A percentile compares a stretch with the other conserved stretches of the same genome.
These are phyloP conservation scores for Peniophora sp. DNA, from an alignment of 1,284 basidiomycete species.

Conservation along the genomic window DNA sequence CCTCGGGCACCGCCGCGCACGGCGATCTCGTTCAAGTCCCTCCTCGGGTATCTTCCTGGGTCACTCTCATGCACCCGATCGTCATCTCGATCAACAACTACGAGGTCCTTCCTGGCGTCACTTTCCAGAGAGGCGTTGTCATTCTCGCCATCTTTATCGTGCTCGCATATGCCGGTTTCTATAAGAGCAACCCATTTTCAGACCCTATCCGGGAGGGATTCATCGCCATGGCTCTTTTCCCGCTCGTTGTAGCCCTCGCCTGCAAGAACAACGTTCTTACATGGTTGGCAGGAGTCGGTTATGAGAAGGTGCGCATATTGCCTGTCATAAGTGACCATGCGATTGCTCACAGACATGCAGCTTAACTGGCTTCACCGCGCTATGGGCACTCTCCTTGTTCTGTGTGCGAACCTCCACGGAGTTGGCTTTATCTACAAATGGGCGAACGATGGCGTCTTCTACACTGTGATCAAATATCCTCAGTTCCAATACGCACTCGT, in stretches of 20 bases:
- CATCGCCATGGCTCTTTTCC: constrained; percentile 62
- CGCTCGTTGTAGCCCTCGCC: constrained; percentile 61
- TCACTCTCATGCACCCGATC: constrained; percentile 20
- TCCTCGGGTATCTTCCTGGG: constrained; percentile 24
- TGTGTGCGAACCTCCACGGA: constrained; percentile 60
- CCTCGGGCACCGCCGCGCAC: background rate
- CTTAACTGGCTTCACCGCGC: constrained; percentile 78
- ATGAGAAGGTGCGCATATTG: constrained; percentile 56
- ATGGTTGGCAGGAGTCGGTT: constrained; percentile 57
- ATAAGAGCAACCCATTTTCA: constrained; percentile 45
- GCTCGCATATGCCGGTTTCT: constrained; percentile 42
- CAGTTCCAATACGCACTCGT: constrained; percentile 41
- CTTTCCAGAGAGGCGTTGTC: constrained; percentile 40
- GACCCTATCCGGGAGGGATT: constrained; percentile 48
- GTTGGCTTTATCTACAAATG: constrained; percentile 56
- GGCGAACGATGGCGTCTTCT: constrained; percentile 37
- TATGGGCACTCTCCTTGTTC: constrained; percentile 54
- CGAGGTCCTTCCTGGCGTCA: constrained; percentile 36
- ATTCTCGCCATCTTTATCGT: constrained; percentile 39
- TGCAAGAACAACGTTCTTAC: constrained; percentile 70
- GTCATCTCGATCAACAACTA: constrained; percentile 17
- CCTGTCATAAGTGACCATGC: background rate
- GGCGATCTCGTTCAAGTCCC: constrained; percentile 12
- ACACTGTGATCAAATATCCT: constrained; percentile 22
- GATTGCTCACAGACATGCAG: constrained; percentile 24